Base-by-base conservation (phyloP, 805 yeast species). In the Brettanomyces anomalus region DNA sequence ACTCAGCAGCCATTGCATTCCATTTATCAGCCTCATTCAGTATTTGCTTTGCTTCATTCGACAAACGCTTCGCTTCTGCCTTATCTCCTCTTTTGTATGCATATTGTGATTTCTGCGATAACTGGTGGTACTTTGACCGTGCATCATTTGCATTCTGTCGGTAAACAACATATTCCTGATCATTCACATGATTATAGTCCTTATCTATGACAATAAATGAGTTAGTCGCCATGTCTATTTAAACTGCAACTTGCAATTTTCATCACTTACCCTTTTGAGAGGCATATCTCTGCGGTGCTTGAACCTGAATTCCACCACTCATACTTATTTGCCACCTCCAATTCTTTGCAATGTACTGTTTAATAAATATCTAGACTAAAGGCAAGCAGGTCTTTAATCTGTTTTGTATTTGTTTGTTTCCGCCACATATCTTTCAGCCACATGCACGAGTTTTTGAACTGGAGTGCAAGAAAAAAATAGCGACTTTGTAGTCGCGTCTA, bases 1-100 rank as follows among this genome's bases (percentile, higher is more conserved):
- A 88, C 59, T 81, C 86, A 1, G 96, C 97, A 4, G 97, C 98
- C 60, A 79, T 77, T 16, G 69, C 65, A 62, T 89, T 89, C 57
- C 71, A 76, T 33, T 67, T 58, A 36, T 87, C 95, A 30, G 87
- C 93, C 49, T 79, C 64, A 0, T 55, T 62, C 24, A 67, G 68
- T 46, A 77, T 77, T 46, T 70, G 58, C 56, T 85, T 81, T 28
- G 90, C 81, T 56, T 79, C 65, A 32, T 76, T 77, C 40, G 94
- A 82, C 46, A 85, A 67, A 46, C 77, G 76, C 50, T 82, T 80
- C 2, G 97, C 97, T 49, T 62, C 64, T 11, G 70, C 72, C 43
- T 80, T 80, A 55, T 88, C 83, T 3, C 96, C 97, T 3, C 64
- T 54, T 47, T 82, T 70, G 57, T 73, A 90, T 1, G 96, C 96